Evolutionary conservation across 2,329 filamentous ascomycete genomes (phyloP).

Genomic region (Periconia digitata): DNA sequence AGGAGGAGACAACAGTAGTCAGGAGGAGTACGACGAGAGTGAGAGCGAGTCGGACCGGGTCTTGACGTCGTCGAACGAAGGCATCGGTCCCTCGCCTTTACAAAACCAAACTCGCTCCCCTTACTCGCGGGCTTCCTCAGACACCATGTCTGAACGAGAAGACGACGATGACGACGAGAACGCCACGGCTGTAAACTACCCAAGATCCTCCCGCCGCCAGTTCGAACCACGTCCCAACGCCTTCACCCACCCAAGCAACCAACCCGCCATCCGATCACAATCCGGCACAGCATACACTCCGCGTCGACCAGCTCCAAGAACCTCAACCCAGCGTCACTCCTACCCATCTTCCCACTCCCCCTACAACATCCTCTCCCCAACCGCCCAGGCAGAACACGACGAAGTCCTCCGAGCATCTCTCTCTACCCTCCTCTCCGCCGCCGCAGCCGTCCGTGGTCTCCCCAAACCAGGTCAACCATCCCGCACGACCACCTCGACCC

Average conservation of each 20-base stretch:
- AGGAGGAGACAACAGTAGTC: constrained; percentile 70
- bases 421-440: constrained; percentile 94
- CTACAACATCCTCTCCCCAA: constrained; percentile 71
- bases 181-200: constrained; percentile 75
- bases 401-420: constrained; percentile 88
- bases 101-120: constrained; percentile 31
- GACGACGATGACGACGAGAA: constrained; percentile 69
- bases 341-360: constrained; percentile 56
- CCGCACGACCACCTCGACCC: constrained; percentile 36
- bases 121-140: constrained; percentile 41
- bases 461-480: constrained; percentile 60
- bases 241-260: constrained; percentile 77
- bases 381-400: constrained; percentile 84
- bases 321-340: constrained; percentile 43
- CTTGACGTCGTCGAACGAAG: constrained; percentile 66
- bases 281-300: constrained; percentile 54
- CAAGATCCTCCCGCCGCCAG: constrained; percentile 51
- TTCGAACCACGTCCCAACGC: constrained; percentile 92
- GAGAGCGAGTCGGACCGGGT: constrained; percentile 83
- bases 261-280: constrained; percentile 39
- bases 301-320: constrained; percentile 33
- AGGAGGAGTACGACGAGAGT: constrained; percentile 93
- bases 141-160: constrained; percentile 38
- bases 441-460: constrained; percentile 81
- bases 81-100: constrained; percentile 45